Evolutionary conservation across 495 filamentous ascomycete species (phyloP), one percentile per base, ranked within the genome.

Genomic region (Hypomontagnella submonticulosa): DNA sequence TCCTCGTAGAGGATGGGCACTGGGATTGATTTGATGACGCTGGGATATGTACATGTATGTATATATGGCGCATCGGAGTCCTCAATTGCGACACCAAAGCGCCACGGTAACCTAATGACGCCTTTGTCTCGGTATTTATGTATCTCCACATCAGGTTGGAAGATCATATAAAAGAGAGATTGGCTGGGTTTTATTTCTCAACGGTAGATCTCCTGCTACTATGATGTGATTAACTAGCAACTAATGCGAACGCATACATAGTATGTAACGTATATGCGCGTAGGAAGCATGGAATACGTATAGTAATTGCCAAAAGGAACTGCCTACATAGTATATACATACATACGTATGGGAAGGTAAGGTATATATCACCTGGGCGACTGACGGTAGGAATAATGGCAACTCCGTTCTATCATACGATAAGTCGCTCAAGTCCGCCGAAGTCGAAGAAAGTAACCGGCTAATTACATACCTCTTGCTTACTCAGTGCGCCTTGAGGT

Each of bases 211-310:
- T 33, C 46, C 1, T 30, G 16, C 40, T 40, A 53, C 15, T 16
- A 53, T 58, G 61, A 64, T 64, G 61, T 15, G 53, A 58, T 53
- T 52, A 20, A 4, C 16, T 46, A 8, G 54, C 48, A 51, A 51
- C 9, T 56, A 54, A 7, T 23, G 13, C 27, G 1, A 41, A 41
- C 32, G 18, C 18, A 40, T 23, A 33, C 41, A 12, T 12, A 2
- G 36, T 13, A 38, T 13, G 36, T 38, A 38, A 27, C 23, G 23
- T 27, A 27, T 27, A 27, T 27, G 23, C 23, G 23, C 23, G 6
- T 27, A 27, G 23, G 23, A 27, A 2, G 23, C 23, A 27, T 27
- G 6, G 23, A 3, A 6, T 27, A 27, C 23, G 23, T 6, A 27
- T 27, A 27, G 23, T 27, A 2, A 27, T 6, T 27, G 23, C 23